Evolutionary conservation across 208 protist species (phyloP), one percentile per base, ranked within the genome.

Genomic region (Tetramitus jugosus): DNA sequence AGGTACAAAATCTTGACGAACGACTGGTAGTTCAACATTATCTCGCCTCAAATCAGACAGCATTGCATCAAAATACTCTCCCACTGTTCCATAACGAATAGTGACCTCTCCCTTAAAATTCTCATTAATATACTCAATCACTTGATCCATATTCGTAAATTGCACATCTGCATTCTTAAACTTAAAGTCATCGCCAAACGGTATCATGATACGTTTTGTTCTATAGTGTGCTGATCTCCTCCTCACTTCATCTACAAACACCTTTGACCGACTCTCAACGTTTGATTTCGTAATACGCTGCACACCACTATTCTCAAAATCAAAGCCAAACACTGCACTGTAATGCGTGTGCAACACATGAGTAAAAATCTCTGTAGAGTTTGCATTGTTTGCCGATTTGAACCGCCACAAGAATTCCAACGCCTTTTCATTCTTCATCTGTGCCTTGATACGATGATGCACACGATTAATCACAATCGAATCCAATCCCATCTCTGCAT

Each of bases 391-490:
- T 37, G 68, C n/a, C 8, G 43, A 26, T 20, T 82, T 82, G 10
- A 81, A 77, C 35, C 79, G 65, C 87, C 87, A 90, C n/a, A 90
- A 42, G 64, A 90, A 90, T 67, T 90, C 81, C 80, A 88, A 86
- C 42, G 83, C 23, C 42, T 75, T 49, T n/a, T 26, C 80, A 13
- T 42, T 35, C 29, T 80, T 87, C 46, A 87, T 82, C 1, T 65
- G 37, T 6, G 37, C 20, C 75, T 87, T 88, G 29, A 79, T 39
- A 23, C 26, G 13, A 43, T 74, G 37, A 39, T 79, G 77, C 13
- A 90, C 85, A 74, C 87, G 79, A 65, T 90, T 90, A n/a, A 88
- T 87, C n/a, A 90, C 83, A 0, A 90, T n/a, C 10, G 76, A 81
- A n/a, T 88, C 84, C 45, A 83, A 88, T 13, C 85, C 79, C 68